These are phyloP conservation scores for Metarhizium anisopliae DNA, from an alignment of 2,329 filamentous ascomycete species.

Conservation along the genomic window DNA sequence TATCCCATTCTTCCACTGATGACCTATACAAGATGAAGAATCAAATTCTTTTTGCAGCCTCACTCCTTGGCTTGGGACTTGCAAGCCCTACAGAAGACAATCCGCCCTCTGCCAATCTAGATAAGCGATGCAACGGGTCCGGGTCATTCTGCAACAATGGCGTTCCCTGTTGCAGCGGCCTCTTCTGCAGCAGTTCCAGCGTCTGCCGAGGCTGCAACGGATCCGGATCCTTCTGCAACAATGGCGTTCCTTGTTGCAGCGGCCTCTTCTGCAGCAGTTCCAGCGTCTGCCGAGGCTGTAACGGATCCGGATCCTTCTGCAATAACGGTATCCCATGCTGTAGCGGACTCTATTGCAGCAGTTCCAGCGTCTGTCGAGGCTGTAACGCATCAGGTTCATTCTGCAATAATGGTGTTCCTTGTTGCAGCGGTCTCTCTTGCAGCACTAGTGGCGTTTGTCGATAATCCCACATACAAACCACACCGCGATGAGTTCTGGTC, in stretches of 20 bases:
- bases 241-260: slow-evolving; percentile 6
- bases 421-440: slow-evolving; percentile 4
- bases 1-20: no score
- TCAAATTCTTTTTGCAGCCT: neutral
- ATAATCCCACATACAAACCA: neutral
- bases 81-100: slow-evolving; percentile 1
- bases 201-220: slow-evolving; percentile 3
- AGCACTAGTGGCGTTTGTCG: neutral
- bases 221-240: slow-evolving; percentile 5
- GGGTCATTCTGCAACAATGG: slow-evolving; percentile 9
- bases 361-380: neutral
- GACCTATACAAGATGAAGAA: neutral
- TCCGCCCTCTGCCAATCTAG: neutral
- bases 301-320: slow-evolving; percentile 6
- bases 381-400: slow-evolving; percentile 6
- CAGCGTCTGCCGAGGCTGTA: slow-evolving; percentile 2
- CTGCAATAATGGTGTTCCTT: slow-evolving; percentile 8
- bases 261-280: slow-evolving; percentile 5
- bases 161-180: slow-evolving; percentile 5
- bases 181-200: slow-evolving; percentile 5
- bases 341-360: slow-evolving; percentile 4
- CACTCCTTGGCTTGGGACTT: neutral
- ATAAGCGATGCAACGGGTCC: slow-evolving; percentile 4
- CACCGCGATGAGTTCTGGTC: no score
- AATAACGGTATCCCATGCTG: slow-evolving; percentile 8